Evolutionary conservation across 441 rosid species (phyloP).

Genomic region (Capsella rubella): DNA sequence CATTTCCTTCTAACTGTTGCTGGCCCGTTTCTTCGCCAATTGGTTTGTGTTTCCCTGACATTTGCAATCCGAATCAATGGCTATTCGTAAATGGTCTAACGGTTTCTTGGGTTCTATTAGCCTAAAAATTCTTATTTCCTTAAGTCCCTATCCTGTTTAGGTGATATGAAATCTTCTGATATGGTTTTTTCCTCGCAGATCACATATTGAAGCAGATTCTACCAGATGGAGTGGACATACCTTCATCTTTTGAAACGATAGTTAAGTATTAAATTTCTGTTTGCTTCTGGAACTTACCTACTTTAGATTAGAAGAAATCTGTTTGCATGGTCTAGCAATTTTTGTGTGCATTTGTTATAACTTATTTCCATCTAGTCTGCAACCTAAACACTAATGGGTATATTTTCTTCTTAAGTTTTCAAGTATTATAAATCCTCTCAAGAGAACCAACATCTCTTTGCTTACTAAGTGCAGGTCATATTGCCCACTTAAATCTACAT

Average conservation of each 20-base stretch:
- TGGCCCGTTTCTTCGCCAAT: neutral
- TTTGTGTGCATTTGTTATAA: neutral
- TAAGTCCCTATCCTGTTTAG: constrained; percentile 19
- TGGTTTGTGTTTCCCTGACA: neutral
- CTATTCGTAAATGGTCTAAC: neutral
- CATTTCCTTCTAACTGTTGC: neutral
- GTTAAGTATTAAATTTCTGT: constrained; percentile 61
- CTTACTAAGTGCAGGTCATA: constrained; percentile 68
- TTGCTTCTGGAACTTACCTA: neutral
- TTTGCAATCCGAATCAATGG: neutral
- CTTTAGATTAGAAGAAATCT: constrained; percentile 2
- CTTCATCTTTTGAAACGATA: constrained; percentile 95
- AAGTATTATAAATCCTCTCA: constrained; percentile 8
- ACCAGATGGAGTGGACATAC: constrained; percentile 87
- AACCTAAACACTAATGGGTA: neutral
- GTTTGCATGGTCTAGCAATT: neutral
- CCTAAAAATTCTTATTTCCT: neutral
- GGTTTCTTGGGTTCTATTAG: constrained; percentile 2
- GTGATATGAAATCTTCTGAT: constrained; percentile 33
- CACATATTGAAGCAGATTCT: constrained; percentile 85
- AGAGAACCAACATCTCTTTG: constrained; percentile 39
- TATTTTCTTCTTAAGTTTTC: constrained; percentile 4
- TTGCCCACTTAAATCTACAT: constrained; percentile 91
- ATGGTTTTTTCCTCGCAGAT: constrained; percentile 50
- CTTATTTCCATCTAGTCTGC: neutral